Base-by-base conservation (phyloP, 2,329 filamentous ascomycete genomes). In the Fusarium tuaranense region DNA sequence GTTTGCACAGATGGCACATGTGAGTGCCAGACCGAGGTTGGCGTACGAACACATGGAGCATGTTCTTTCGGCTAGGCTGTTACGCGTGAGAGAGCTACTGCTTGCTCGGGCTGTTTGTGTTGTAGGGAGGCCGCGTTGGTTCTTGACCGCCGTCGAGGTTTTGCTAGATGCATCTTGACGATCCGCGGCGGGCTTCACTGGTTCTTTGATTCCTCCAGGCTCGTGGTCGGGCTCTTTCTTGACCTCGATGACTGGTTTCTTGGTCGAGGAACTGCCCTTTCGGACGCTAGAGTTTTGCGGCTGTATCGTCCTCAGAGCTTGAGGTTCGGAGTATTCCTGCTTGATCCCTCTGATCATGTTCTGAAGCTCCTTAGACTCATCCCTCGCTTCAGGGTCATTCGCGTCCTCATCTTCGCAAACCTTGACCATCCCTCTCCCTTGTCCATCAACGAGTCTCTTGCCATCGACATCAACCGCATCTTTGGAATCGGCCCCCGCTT, bases 361-460 rank as follows among this genome's bases (percentile, higher is more conserved):
- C 63, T 88, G 87, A 62, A 97, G 84, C 81, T 97, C 94, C 16
- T 87, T 86, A 76, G 94, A 84, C 82, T 97, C 83, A 20, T 79
- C 78, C 27, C 64, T 78, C 6, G 81, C 83, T 8, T 75, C 80
- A 5, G 77, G 72, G 55, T 92, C 90, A 41, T 89, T 87, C 4
- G 78, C 78, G 41, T 86, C 65, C 86, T 94, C 92, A 53, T 93
- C 92, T 71, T 92, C 92, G 79, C 94, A 97, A 1, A 97, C 90
- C 76, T 90, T 93, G 70, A 96, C 84, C 87, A 97, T 87, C 14
- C 89, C 88, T 22, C 88, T 86, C 0, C 93, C 94, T 63, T 92
- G 89, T 10, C 86, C 85, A 78, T 95, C 94, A 25, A 92, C 82
- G 55, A 95, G 84, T 69, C 85, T 88, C 63, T 86, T 88, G 1